These are phyloP conservation scores for Fusarium proliferatum DNA, from an alignment of 2,329 filamentous ascomycete species.

Conservation along the genomic window DNA sequence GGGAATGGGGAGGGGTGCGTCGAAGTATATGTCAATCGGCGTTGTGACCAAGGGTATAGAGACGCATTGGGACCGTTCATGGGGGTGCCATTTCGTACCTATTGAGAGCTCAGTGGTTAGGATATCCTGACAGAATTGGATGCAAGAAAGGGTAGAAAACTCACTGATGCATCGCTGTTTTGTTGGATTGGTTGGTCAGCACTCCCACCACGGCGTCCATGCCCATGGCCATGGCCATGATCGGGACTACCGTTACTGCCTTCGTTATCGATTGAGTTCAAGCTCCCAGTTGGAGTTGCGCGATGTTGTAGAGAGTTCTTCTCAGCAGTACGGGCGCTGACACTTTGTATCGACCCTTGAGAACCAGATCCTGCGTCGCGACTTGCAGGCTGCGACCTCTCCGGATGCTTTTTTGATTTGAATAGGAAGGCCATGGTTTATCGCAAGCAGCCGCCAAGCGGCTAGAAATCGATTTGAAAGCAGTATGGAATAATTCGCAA, in stretches of 20 bases:
- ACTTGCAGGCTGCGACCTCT: slow-evolving; percentile 64
- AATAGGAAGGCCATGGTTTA: slow-evolving; percentile 82
- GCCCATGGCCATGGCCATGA: slow-evolving; percentile 62
- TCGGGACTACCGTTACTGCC: slow-evolving; percentile 71
- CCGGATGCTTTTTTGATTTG: slow-evolving; percentile 82
- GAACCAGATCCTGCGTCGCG: slow-evolving; percentile 62
- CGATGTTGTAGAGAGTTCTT: slow-evolving; percentile 64
- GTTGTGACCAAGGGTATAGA: slow-evolving; percentile 95
- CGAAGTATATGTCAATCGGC: slow-evolving; percentile 85
- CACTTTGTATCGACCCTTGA: slow-evolving; percentile 62
- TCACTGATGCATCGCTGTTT: slow-evolving; percentile 55
- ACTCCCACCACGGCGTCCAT: slow-evolving; percentile 63
- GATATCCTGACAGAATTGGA: not conserved
- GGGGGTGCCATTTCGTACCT: slow-evolving; percentile 67
- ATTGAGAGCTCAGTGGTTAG: slow-evolving; percentile 26
- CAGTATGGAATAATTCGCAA: slow-evolving; percentile 27
- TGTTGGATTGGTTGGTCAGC: slow-evolving; percentile 60
- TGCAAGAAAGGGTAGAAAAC: slow-evolving; percentile 35
- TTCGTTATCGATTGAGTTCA: slow-evolving; percentile 76
- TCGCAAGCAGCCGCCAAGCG: slow-evolving; percentile 54
- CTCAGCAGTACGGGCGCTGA: slow-evolving; percentile 61
- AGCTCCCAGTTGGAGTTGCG: slow-evolving; percentile 80
- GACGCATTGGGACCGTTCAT: slow-evolving; percentile 74
- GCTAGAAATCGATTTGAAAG: slow-evolving; percentile 39
- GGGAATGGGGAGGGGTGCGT: slow-evolving; percentile 89